Percentiles rank a stretch among this genome's conserved stretches.
phyloP scores from a whole-genome alignment of 2,329 filamentous ascomycete species.

The Trichoderma arundinaceum region DNA sequence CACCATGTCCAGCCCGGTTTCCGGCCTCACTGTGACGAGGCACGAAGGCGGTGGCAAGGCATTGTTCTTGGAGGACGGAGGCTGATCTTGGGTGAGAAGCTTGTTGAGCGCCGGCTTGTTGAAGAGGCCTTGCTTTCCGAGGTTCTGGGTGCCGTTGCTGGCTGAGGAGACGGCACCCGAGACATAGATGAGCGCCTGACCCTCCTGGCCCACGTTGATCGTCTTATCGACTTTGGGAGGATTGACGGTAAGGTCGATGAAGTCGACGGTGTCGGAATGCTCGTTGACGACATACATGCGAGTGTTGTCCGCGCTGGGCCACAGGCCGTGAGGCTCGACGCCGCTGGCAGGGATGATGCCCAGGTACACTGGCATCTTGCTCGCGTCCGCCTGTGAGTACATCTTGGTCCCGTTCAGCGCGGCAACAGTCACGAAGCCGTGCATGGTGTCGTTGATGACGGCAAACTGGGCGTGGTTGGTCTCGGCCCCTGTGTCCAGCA shows the following conservation, averaged over 20 bases:
- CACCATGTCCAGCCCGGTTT: conserved; percentile 32
- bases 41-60: neutral
- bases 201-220: conserved; percentile 30
- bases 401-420: conserved; percentile 30
- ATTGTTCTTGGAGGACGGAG: neutral
- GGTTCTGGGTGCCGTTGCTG: conserved; percentile 30
- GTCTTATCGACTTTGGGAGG: conserved; percentile 25
- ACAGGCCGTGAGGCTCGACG: conserved; percentile 32
- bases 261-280: conserved; percentile 32
- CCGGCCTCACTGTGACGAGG: conserved; percentile 31
- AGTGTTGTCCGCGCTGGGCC: conserved; percentile 32
- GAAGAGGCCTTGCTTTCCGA: conserved; percentile 30
- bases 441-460: conserved; percentile 23
- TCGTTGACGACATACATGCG: conserved; percentile 33
- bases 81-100: conserved; percentile 3
- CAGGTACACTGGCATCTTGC: conserved; percentile 24
- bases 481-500: conserved; percentile 31
- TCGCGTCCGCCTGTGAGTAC: conserved; percentile 25
- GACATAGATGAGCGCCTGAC: conserved; percentile 33
- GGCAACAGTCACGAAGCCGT: conserved; percentile 32
- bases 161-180: conserved; percentile 20
- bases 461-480: conserved; percentile 33
- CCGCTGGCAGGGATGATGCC: conserved; percentile 27
- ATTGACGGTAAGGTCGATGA: conserved; percentile 27
- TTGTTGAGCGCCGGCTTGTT: conserved; percentile 28